phyloP scores from a whole-genome alignment of 2,329 filamentous ascomycete species.

The Fusarium sp. region DNA sequence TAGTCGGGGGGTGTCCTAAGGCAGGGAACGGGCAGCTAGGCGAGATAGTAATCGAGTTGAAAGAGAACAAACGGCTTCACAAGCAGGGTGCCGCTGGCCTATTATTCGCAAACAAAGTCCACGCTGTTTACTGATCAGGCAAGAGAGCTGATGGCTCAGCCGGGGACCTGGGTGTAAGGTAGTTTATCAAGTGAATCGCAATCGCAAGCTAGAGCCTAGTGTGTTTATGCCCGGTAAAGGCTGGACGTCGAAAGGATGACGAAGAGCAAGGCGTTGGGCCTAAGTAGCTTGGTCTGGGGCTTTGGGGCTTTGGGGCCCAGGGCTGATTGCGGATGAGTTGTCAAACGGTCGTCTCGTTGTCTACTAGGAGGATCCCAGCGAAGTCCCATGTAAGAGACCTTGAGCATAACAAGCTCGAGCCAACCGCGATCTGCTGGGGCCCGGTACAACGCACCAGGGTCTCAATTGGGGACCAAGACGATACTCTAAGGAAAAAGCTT shows the following conservation, averaged over 20 bases:
- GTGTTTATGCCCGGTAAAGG: constrained; percentile 50
- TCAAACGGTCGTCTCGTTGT: constrained; percentile 54
- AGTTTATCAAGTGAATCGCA: constrained; percentile 51
- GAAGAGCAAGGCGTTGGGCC: constrained; percentile 50
- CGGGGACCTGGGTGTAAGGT: constrained; percentile 48
- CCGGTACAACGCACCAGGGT: constrained; percentile 58
- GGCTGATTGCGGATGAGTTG: constrained; percentile 54
- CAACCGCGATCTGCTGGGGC: constrained; percentile 56
- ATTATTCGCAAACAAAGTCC: constrained; percentile 48
- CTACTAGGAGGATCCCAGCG: constrained; percentile 59
- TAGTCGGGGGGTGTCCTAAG: constrained; percentile 44
- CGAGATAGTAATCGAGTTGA: constrained; percentile 47
- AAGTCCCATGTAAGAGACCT: constrained; percentile 54
- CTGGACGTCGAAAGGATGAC: constrained; percentile 48
- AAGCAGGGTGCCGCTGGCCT: constrained; percentile 49
- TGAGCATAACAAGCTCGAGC: constrained; percentile 58
- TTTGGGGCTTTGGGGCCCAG: constrained; percentile 50
- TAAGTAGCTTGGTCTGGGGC: constrained; percentile 49
- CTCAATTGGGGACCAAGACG: constrained; percentile 50
- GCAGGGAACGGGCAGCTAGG: constrained; percentile 48
- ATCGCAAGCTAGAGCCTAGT: constrained; percentile 49
- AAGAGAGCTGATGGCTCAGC: constrained; percentile 51
- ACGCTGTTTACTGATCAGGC: constrained; percentile 47
- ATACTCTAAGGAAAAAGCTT: constrained; percentile 29
- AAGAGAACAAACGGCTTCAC: constrained; percentile 39